Conservation (phyloP, 1,139 yeast species). For the Yamadazyma triangularis region DNA sequence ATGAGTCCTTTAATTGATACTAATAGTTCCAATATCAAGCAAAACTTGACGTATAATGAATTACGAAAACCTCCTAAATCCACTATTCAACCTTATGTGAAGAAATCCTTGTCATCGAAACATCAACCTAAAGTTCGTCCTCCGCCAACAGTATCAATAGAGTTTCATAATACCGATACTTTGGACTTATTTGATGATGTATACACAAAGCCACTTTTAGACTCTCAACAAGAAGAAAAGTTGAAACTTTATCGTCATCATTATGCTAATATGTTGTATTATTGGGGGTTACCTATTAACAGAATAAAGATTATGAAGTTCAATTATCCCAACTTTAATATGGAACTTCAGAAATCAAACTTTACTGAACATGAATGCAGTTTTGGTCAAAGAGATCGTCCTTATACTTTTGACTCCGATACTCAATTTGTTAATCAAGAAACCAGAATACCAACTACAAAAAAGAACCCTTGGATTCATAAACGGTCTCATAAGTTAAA, state of each 20-base stretch:
- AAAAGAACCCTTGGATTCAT: conserved; percentile 31
- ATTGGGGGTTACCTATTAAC: conserved; percentile 80
- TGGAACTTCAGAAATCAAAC: conserved; percentile 12
- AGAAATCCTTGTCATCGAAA: too few species aligned
- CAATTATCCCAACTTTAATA: conserved; percentile 41
- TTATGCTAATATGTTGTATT: conserved; percentile 74
- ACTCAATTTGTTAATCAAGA: conserved; percentile 20
- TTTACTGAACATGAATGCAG: conserved; percentile 36
- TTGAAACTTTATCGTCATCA: conserved; percentile 56
- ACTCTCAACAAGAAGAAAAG: conserved; percentile 41
- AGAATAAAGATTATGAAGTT: conserved; percentile 76
- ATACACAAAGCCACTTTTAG: conserved; percentile 43
- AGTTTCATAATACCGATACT: conserved; percentile 52
- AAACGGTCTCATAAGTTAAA: conserved; percentile 25
- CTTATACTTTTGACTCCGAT: conserved; percentile 1
- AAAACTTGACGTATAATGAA: not conserved
- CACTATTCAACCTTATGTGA: too few species aligned
- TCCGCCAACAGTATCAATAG: conserved; percentile 44
- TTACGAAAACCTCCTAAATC: too few species aligned
- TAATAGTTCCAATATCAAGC: too few species aligned
- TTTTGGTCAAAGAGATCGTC: conserved; percentile 32
- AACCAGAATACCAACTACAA: conserved; percentile 20
- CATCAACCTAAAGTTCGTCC: conserved; percentile 11
- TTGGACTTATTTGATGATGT: conserved; percentile 51
- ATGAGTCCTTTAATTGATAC: conserved; percentile 3